Percentiles rank a stretch among this genome's conserved stretches.
phyloP scores from a whole-genome alignment of 106 monocot species.

The Xerophyta viscosa region DNA sequence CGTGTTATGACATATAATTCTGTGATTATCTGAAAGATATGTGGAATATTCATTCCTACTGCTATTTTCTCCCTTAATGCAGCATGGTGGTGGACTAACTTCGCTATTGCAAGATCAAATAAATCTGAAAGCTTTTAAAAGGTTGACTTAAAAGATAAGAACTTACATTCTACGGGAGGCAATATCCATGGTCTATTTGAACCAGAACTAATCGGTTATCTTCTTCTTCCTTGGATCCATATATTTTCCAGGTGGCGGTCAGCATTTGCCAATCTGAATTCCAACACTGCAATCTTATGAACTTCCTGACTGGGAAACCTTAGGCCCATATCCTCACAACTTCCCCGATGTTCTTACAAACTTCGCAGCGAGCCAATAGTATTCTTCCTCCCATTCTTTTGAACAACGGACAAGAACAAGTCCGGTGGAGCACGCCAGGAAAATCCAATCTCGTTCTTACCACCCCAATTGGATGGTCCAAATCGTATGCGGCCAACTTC shows the following conservation, averaged over 20 bases:
- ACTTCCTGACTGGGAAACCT: constrained; percentile 50
- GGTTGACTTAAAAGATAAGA: too few species aligned
- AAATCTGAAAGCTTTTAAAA: too few species aligned
- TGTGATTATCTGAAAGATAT: too few species aligned
- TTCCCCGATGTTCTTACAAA: constrained; percentile 50
- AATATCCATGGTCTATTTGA: constrained; percentile 59
- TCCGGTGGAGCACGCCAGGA: constrained; percentile 52
- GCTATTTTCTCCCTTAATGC: too few species aligned
- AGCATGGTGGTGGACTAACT: too few species aligned
- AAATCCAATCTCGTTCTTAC: constrained; percentile 30
- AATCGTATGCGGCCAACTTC: constrained; percentile 58
- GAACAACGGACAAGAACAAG: constrained; percentile 31
- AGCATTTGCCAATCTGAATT: constrained; percentile 51
- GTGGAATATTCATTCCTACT: too few species aligned
- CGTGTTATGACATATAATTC: too few species aligned
- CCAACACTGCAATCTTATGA: constrained; percentile 52
- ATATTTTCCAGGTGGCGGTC: constrained; percentile 59
- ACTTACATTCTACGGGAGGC: constrained; percentile 60
- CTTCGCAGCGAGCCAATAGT: constrained; percentile 58
- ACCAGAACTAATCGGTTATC: constrained; percentile 21
- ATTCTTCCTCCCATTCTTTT: constrained; percentile 18
- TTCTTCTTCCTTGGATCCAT: constrained; percentile 20
- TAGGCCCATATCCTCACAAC: constrained; percentile 63
- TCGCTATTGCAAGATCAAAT: too few species aligned
- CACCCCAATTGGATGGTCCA: constrained; percentile 42